Percentiles rank a stretch among this genome's conserved stretches.
Conservation (phyloP, 2,329 filamentous ascomycete species). For the Lomentospora prolificans region DNA sequence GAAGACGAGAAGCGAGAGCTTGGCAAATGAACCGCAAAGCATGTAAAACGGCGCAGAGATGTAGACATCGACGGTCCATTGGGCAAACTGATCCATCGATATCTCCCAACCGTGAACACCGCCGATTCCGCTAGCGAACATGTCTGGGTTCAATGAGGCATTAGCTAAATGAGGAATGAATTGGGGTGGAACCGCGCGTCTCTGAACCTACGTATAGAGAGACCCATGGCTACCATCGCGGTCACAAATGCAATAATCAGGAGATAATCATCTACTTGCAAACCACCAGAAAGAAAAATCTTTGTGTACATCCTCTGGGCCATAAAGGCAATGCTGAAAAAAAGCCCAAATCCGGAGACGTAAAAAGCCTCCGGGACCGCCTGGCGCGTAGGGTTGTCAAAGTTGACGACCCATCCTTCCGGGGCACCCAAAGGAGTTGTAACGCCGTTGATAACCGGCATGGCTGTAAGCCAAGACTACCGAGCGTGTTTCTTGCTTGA, state of each 20-base stretch:
- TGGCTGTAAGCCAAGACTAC: too few relatives aligned
- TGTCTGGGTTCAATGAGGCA: not conserved
- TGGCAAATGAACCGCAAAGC: slow-evolving; percentile 24
- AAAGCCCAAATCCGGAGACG: slow-evolving; percentile 16
- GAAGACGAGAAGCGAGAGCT: slow-evolving; percentile 27
- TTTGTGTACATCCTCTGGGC: slow-evolving; percentile 23
- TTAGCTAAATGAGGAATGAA: not conserved
- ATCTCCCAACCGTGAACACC: slow-evolving; percentile 24
- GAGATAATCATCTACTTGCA: slow-evolving; percentile 19
- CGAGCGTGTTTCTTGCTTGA: too few relatives aligned
- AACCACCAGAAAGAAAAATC: slow-evolving; percentile 15
- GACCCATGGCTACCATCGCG: slow-evolving; percentile 7
- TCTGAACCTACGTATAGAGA: slow-evolving; percentile 12
- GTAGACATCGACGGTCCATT: slow-evolving; percentile 15
- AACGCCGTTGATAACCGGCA: slow-evolving; percentile 17
- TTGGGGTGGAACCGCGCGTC: slow-evolving; percentile 10
- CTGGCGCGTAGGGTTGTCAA: slow-evolving; percentile 20
- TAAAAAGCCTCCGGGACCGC: slow-evolving; percentile 16
- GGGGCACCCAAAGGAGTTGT: slow-evolving; percentile 17
- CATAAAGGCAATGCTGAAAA: slow-evolving; percentile 16
- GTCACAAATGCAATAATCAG: slow-evolving; percentile 10
- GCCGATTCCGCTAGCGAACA: slow-evolving; percentile 15
- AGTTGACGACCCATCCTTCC: slow-evolving; percentile 22
- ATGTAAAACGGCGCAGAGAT: slow-evolving; percentile 21
- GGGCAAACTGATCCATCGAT: slow-evolving; percentile 14